These are phyloP conservation scores for Eimeria sp. DNA, from an alignment of 169 alveolate genomes.

Conservation along the genomic window DNA sequence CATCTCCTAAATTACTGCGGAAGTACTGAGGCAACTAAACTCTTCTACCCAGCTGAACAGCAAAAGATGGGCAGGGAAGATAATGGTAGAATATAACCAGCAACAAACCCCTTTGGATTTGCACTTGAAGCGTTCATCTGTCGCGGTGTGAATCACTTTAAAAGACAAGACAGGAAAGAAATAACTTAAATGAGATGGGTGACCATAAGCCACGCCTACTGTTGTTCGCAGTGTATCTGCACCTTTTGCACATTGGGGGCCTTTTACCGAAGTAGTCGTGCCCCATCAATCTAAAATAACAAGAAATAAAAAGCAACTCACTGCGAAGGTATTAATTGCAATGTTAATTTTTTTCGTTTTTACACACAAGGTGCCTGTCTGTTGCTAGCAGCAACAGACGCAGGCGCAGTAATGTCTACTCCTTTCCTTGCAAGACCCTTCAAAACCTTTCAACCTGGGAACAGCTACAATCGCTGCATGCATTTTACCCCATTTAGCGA, in stretches of 20 bases:
- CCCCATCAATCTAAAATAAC: not conserved
- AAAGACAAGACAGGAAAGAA: not conserved
- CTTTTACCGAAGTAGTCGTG: not conserved
- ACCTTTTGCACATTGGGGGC: not conserved
- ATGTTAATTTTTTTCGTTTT: not conserved
- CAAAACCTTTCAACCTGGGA: not conserved
- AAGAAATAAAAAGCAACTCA: not conserved
- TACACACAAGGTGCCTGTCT: not conserved
- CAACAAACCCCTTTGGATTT: too few species aligned
- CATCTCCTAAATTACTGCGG: too few species aligned
- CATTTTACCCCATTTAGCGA: not conserved
- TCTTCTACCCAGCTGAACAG: too few species aligned
- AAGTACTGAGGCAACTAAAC: too few species aligned
- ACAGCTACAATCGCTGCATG: conserved; percentile 2
- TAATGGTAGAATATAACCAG: too few species aligned
- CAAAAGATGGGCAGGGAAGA: too few species aligned
- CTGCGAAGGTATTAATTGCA: not conserved
- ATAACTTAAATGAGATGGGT: not conserved
- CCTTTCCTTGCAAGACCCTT: not conserved
- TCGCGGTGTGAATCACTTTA: not conserved
- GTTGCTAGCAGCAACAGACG: not conserved
- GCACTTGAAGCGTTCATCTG: not conserved
- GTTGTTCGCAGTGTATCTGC: not conserved
- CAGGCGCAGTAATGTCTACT: not conserved
- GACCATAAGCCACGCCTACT: not conserved